These are phyloP conservation scores for Fusarium albidum DNA, from an alignment of 2,329 filamentous ascomycete species.

Conservation along the genomic window DNA sequence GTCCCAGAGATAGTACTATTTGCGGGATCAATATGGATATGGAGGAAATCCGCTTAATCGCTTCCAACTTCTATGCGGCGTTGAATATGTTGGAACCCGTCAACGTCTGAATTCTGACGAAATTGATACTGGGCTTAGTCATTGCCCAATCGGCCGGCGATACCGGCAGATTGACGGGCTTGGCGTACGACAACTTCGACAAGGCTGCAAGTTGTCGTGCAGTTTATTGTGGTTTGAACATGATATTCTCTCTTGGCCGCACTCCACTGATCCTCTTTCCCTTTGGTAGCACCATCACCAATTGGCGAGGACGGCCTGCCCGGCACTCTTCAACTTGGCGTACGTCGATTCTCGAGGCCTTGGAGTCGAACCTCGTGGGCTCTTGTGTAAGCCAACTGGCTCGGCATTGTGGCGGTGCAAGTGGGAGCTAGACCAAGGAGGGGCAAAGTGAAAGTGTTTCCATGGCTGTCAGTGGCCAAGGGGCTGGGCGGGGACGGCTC, in stretches of 20 bases:
- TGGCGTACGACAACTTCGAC: too few species aligned
- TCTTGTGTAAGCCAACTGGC: conserved; percentile 29
- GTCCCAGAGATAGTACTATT: too few species aligned
- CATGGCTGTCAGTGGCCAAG: neutral
- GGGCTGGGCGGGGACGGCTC: conserved; percentile 5
- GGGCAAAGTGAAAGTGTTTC: neutral
- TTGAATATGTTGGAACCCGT: too few species aligned
- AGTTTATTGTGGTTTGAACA: conserved; percentile 16
- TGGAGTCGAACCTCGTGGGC: conserved; percentile 12
- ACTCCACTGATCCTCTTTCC: conserved; percentile 23
- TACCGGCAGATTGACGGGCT: too few species aligned
- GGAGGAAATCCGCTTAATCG: too few species aligned
- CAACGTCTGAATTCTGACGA: too few species aligned
- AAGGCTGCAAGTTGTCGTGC: neutral
- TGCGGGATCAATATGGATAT: too few species aligned
- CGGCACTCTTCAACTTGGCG: conserved; percentile 35
- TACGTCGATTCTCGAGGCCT: conserved; percentile 15
- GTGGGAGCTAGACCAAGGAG: conserved; percentile 12
- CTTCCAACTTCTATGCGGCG: too few species aligned
- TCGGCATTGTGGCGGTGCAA: conserved; percentile 36
- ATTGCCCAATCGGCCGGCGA: too few species aligned
- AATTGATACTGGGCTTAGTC: too few species aligned
- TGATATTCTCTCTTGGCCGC: conserved; percentile 14
- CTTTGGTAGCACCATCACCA: conserved; percentile 16
- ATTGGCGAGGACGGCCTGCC: conserved; percentile 31